These are phyloP conservation scores for Colletotrichum australisinense DNA, from an alignment of 2,329 filamentous ascomycete genomes.

Conservation along the genomic window DNA sequence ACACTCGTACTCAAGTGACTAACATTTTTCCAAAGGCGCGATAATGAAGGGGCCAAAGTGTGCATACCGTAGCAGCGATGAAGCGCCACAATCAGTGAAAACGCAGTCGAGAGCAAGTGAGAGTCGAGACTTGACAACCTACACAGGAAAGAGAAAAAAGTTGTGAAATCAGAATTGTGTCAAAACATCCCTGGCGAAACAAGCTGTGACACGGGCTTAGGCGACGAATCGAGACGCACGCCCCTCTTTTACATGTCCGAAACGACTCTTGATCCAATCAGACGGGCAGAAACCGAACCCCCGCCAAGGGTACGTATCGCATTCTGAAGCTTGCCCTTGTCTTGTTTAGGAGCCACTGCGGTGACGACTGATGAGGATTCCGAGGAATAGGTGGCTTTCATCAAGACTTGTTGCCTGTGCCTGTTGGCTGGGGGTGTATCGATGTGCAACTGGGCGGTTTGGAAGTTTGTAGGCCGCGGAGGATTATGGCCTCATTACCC, in stretches of 20 bases:
- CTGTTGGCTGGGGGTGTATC: not conserved
- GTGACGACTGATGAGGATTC: not conserved
- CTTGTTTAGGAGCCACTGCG: not conserved
- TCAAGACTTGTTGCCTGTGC: not conserved
- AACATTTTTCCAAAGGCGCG: not conserved
- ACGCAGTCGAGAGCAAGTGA: too few relatives aligned
- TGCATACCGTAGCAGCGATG: not conserved
- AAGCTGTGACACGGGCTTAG: slow-evolving; percentile 44
- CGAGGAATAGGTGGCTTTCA: not conserved
- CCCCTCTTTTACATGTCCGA: slow-evolving; percentile 29
- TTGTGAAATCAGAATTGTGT: slow-evolving; percentile 45
- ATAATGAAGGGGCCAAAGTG: not conserved
- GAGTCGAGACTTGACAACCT: not conserved
- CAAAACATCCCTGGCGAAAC: slow-evolving; percentile 53
- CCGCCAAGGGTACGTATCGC: slow-evolving; percentile 17
- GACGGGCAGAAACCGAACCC: not conserved
- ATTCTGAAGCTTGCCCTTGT: slow-evolving; percentile 21
- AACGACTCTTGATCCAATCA: slow-evolving; percentile 25
- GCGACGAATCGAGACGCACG: slow-evolving; percentile 28
- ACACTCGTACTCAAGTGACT: not conserved
- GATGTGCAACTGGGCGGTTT: slow-evolving; percentile 31
- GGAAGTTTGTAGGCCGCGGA: slow-evolving; percentile 17
- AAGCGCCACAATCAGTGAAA: not conserved
- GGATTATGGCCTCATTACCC: slow-evolving; percentile 35
- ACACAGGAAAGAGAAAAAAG: slow-evolving; percentile 11